Evolutionary conservation across 2,329 filamentous ascomycete species (phyloP).

Genomic region (Akanthomyces muscarius): DNA sequence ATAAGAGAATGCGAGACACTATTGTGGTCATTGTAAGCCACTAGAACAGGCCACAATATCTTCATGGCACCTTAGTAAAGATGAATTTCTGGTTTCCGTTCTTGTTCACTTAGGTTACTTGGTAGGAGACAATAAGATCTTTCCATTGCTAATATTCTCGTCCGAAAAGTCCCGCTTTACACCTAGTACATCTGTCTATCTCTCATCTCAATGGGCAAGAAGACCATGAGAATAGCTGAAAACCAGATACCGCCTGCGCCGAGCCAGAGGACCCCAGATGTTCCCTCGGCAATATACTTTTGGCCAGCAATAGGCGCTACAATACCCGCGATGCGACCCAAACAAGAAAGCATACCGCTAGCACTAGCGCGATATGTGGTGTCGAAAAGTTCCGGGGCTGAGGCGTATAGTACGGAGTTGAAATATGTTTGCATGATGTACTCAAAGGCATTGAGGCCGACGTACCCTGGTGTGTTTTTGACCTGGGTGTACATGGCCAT

Average conservation of each 20-base stretch:
- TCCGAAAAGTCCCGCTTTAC: background rate
- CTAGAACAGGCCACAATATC: too few species aligned
- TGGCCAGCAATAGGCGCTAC: conserved; percentile 16
- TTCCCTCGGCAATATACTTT: conserved; percentile 13
- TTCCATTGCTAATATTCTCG: too few species aligned
- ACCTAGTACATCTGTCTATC: conserved; percentile 11
- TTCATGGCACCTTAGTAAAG: too few species aligned
- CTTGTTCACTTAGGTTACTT: too few species aligned
- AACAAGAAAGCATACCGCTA: conserved; percentile 14
- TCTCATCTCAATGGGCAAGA: conserved; percentile 15
- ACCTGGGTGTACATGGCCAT: conserved; percentile 26
- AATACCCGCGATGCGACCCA: conserved; percentile 15
- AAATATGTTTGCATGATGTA: conserved; percentile 29
- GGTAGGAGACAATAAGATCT: too few species aligned
- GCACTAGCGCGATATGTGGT: conserved; percentile 11
- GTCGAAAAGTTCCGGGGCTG: conserved; percentile 20
- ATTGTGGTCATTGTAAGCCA: too few species aligned
- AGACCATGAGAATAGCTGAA: background rate
- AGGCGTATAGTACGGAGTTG: conserved; percentile 22
- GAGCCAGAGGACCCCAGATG: conserved; percentile 13
- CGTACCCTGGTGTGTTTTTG: conserved; percentile 22
- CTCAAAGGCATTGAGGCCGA: conserved; percentile 26
- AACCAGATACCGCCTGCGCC: conserved; percentile 15
- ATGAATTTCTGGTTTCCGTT: too few species aligned
- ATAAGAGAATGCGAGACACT: too few species aligned